Evolutionary conservation across 345 rosid species (phyloP).

Genomic region (Durio zibethinus): DNA sequence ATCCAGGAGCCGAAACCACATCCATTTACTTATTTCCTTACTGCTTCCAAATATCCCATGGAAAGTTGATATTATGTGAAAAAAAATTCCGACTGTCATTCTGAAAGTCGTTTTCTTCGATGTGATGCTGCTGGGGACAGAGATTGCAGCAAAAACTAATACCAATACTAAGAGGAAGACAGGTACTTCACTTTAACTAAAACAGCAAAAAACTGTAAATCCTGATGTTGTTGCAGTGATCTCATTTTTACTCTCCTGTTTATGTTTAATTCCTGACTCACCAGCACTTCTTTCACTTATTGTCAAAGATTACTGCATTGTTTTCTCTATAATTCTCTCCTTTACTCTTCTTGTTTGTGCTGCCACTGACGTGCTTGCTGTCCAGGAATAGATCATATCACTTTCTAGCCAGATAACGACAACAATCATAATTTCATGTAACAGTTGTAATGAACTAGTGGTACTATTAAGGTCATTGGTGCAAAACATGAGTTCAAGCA

Average conservation of each 20-base stretch:
- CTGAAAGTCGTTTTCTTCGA: not conserved
- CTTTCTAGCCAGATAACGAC: not conserved
- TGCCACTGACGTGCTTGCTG: not conserved
- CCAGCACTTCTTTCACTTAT: not conserved
- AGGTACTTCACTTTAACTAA: not conserved
- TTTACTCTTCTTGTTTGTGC: not conserved
- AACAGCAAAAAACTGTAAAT: not conserved
- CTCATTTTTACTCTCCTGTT: not conserved
- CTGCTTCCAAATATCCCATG: not conserved
- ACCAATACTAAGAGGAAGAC: not conserved
- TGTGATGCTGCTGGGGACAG: not conserved
- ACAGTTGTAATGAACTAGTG: not conserved
- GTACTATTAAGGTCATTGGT: too few relatives aligned
- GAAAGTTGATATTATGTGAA: not conserved
- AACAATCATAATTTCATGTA: slow-evolving; percentile 10
- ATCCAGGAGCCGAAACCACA: not conserved
- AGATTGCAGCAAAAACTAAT: not conserved
- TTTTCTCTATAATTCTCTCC: not conserved
- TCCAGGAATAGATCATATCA: not conserved
- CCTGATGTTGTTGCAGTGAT: not conserved
- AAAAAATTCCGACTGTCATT: not conserved
- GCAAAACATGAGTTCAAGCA: not conserved
- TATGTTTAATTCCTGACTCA: not conserved
- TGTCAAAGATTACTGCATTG: not conserved
- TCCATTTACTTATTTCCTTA: not conserved